Conservation (phyloP, 768 basidiomycete species). For the Trametes cingulata region DNA sequence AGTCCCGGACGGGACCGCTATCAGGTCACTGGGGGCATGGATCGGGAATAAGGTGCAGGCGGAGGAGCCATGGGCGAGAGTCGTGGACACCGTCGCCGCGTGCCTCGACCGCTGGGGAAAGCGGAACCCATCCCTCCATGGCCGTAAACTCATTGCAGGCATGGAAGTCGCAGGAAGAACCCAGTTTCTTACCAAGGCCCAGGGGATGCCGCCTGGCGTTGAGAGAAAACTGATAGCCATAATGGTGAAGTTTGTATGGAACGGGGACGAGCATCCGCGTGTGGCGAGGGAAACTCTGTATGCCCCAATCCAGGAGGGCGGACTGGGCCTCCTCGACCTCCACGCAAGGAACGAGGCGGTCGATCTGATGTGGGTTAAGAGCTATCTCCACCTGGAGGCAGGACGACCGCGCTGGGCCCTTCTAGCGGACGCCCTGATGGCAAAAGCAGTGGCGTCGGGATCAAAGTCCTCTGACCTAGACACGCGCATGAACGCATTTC, state of each 20-base stretch:
- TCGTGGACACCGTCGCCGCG: not conserved
- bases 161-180: no score
- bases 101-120: not conserved
- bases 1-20: not conserved
- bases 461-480: not conserved
- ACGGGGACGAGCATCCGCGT: not conserved
- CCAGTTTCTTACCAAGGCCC: conserved; percentile 11
- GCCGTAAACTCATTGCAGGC: conserved; percentile 3
- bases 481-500: not conserved
- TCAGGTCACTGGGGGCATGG: conserved; percentile 20
- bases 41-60: conserved; percentile 17
- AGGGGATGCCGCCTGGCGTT: conserved; percentile 25
- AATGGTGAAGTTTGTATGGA: conserved; percentile 7
- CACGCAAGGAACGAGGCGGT: conserved; percentile 19
- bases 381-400: not conserved
- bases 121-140: not conserved
- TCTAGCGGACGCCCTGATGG: conserved; percentile 7
- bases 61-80: not conserved
- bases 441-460: not conserved
- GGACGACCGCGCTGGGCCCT: conserved; percentile 10
- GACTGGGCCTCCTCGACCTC: conserved; percentile 3
- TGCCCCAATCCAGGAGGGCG: not conserved
- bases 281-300: not conserved
- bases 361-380: conserved; percentile 10
- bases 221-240: not conserved